Base-by-base conservation (phyloP, 257 asterid species). In the Solanum arcanum region DNA sequence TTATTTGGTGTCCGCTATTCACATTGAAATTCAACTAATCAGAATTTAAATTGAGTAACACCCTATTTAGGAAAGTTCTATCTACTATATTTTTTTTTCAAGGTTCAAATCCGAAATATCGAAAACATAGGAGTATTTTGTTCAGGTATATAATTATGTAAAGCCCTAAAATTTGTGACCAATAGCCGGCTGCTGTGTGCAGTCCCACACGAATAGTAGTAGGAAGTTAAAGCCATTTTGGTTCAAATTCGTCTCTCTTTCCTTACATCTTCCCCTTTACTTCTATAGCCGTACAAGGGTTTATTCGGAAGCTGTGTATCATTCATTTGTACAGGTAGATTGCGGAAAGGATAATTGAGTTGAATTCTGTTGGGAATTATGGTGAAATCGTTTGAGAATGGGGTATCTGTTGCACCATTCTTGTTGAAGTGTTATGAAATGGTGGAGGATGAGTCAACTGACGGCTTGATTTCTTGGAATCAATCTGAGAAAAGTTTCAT, bases 351-450 rank as follows among this genome's bases (percentile, higher is more conserved):
- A 10, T n/a, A 75, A 41, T 75, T 75, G 83, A 21, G 33, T 75
- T 75, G 83, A 23, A 76, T 76, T 76, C 3, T 9, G 21, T 35
- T 16, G 37, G 39, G 18, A 88, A 59, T 87, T 90, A 97, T 95
- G 98, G 99, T 97, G 93, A 97, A 90, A 90, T 94, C 98, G 0
- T 59, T 93, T 60, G 98, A 94, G 89, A 92, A 97, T 69, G 75
- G 75, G 75, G 75, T 69, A 69, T 69, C 75, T 83, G 98, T 94
- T 87, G 91, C 98, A 73, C 99, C 99, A 29, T 97, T 97, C 91
- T 73, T 97, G 93, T 93, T 92, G 7, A 97, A 97, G 87, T 94
- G 98, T 88, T 94, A 94, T 59, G 99, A 95, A 92, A 93, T 97
- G 98, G 99, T 94, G 86, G 92, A 86, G 20, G 99, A 94, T 88